Conservation (phyloP, 225 moss, liverwort and hornwort genomes). For the Lunularia cruciata region DNA sequence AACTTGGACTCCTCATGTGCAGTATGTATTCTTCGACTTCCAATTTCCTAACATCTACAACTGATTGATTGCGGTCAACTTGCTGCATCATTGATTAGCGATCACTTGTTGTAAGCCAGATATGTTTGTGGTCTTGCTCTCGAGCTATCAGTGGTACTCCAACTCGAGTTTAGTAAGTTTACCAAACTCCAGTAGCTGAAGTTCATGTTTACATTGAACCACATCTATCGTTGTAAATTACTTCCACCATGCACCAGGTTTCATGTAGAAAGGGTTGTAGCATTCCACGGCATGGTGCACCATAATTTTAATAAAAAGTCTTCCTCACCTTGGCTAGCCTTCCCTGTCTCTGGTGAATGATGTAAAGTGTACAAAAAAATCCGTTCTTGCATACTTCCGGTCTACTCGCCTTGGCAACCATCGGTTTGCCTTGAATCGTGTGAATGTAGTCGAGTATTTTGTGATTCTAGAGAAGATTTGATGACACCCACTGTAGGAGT, state of each 20-base stretch:
- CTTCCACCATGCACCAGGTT: not conserved
- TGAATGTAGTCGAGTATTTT: too few relatives aligned
- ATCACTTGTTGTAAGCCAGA: not conserved
- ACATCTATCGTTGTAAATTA: slow-evolving; percentile 12
- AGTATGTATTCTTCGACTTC: not conserved
- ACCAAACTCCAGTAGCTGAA: too few relatives aligned
- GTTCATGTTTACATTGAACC: not conserved
- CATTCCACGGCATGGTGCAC: not conserved
- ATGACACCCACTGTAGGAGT: too few relatives aligned
- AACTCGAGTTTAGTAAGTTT: not conserved
- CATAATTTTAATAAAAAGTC: too few relatives aligned
- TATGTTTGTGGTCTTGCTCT: not conserved
- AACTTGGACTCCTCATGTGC: not conserved
- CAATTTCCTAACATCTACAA: not conserved
- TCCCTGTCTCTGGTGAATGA: too few relatives aligned
- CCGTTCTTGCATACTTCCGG: too few relatives aligned
- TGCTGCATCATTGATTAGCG: too few relatives aligned
- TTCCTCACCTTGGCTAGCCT: too few relatives aligned
- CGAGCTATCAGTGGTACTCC: not conserved
- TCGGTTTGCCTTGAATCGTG: too few relatives aligned
- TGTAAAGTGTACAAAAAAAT: too few relatives aligned
- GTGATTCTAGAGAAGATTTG: too few relatives aligned
- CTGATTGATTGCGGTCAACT: not conserved
- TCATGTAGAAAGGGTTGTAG: not conserved
- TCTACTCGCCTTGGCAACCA: too few relatives aligned